Percentiles rank a stretch among this genome's conserved stretches.
phyloP scores from a whole-genome alignment of 306 rosid genomes.

The Pyrus bretschneideri region DNA sequence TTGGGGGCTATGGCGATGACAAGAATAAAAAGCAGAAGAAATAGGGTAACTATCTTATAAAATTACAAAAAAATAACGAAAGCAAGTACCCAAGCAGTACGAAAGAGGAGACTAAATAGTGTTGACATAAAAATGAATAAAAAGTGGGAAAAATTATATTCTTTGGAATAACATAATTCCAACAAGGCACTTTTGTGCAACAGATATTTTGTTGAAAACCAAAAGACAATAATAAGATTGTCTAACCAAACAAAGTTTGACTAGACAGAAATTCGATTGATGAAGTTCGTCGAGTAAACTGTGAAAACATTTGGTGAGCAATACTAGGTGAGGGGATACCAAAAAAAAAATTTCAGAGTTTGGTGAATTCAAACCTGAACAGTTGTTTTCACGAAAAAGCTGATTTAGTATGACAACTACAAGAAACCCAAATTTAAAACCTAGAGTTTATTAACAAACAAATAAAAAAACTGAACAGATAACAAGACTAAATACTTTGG shows the following conservation, averaged over 20 bases:
- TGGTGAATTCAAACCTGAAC: background rate
- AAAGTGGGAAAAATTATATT: background rate
- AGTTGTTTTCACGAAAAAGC: background rate
- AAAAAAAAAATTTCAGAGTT: background rate
- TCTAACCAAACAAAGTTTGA: background rate
- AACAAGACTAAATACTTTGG: slow-evolving; percentile 7
- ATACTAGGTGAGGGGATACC: background rate
- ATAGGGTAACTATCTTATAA: background rate
- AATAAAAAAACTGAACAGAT: background rate
- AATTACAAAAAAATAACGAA: background rate
- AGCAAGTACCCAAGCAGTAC: background rate
- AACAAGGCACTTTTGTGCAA: background rate
- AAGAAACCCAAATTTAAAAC: background rate
- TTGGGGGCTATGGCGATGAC: background rate
- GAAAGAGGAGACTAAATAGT: background rate
- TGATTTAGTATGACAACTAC: background rate
- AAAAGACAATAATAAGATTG: background rate
- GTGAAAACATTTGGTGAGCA: background rate
- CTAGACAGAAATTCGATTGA: background rate
- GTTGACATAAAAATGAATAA: background rate
- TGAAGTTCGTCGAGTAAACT: background rate
- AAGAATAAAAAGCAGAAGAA: background rate
- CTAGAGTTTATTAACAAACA: background rate
- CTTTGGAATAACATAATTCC: background rate
- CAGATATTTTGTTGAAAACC: background rate